Evolutionary conservation across 2,329 filamentous ascomycete genomes (phyloP), one percentile per base, ranked within the genome.

Genomic region (Trichocomaceae sp.): DNA sequence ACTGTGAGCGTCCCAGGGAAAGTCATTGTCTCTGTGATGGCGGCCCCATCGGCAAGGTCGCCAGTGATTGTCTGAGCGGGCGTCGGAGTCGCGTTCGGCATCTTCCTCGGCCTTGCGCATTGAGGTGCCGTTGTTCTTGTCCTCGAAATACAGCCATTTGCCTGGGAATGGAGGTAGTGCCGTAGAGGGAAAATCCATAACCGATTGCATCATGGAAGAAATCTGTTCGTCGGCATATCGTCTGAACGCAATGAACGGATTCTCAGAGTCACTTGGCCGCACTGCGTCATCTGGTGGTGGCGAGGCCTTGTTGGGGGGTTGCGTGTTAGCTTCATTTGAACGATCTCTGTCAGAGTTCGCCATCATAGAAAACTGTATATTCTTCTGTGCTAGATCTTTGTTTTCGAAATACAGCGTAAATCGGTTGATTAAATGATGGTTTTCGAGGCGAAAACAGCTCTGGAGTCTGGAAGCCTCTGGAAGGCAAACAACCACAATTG

Each of bases 161-260:
- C 66, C 64, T 22, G 64, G 50, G 12, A 66, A 63, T 19, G 70
- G 68, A 9, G 66, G 58, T 5, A 63, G 59, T 10, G 67, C 56
- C 12, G 65, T 64, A 3, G 72, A 69, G 17, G 77, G 69, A 42
- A 78, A 67, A 26, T 75, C 72, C 55, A 79, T 77, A 52, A 83
- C 69, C 17, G 75, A 75, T 58, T 78, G 77, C 54, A 83, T 67
- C 50, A 84, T 66, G 15, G 76, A 77, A 8, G 75, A 77, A 60
- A 83, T 75, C 55, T 81, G 79, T 47, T 79, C 76, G 61, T 85
- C 82, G 54, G 81, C 79, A 64, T 80, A 83, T 58, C 78, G 79
- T 60, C 82, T 82, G 69, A 84, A 83, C 29, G 77, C 73, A 54
- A 82, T 76, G 66, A 84, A 83, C 1, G 81, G 80, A 57, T 83